Base-by-base conservation (phyloP, 139 green algal genomes). In the Auxenochlorella protothecoides region DNA sequence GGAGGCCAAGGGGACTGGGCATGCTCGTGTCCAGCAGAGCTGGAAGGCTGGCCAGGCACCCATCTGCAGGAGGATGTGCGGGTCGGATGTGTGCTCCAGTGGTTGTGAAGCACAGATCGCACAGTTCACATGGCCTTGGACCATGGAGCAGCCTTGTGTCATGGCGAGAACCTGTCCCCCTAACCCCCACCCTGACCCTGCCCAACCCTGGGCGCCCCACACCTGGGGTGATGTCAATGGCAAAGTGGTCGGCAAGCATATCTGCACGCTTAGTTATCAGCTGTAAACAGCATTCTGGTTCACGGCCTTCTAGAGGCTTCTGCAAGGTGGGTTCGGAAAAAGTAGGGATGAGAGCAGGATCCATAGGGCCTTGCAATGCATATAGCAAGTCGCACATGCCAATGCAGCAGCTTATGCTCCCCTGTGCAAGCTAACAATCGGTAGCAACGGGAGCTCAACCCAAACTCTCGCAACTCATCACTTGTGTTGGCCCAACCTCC, bases 191-290 rank as follows among this genome's bases (percentile, higher is more conserved):
- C 53, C 6, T 64, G 62, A 53, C 67, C 70, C 66, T 63, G 52
- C 68, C 10, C 4, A 55, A 8, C 55, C 7, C 55, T 57, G 11
- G 14, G 6, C 54, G 44, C 16, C 51, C 74, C 66, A 55, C 27
- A 15, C 56, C 67, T 44, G 77, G 60, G 52, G 79, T 55, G 55
- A 93, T 78, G 3, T 76, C 66, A 3, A 96, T 71, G 63, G 76
- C 78, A 3, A 93, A 81, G 62, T 91, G 86, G 53, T 90, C 83
- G 4, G 63, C 53, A 72, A 97, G 85, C 76, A 91, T 77, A 12
- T 82, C 79, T 5, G 77, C 72, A 68, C 94, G 91, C 79, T 85
- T 75, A 51, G 65, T 11, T 15, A 92, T 71, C 72, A 93, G 70
- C 55, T 83, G 27, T 44, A 44, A 44, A 44, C 27, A 44, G 27